These are phyloP conservation scores for Fusarium staphyleae DNA, from an alignment of 2,329 filamentous ascomycete genomes.

Conservation along the genomic window DNA sequence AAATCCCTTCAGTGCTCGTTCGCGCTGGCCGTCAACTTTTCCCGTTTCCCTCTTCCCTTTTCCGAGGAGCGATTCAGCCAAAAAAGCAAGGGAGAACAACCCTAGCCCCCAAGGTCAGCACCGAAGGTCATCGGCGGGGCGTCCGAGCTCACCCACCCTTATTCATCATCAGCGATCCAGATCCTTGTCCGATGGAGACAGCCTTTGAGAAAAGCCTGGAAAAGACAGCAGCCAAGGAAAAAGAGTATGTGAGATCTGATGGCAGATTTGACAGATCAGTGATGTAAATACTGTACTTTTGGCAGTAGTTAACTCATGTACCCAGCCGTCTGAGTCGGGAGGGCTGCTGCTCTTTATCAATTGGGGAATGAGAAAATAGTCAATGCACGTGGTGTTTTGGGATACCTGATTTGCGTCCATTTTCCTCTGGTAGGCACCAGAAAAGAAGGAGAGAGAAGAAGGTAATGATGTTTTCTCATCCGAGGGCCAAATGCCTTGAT, in stretches of 20 bases:
- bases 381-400: too few species aligned
- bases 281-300: too few species aligned
- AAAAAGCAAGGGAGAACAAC: slow-evolving; percentile 37
- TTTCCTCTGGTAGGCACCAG: neutral
- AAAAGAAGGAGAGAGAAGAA: slow-evolving; percentile 6
- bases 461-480: neutral
- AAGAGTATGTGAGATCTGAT: slow-evolving; percentile 35
- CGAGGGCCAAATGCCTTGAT: slow-evolving; percentile 1
- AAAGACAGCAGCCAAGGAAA: slow-evolving; percentile 16
- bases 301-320: neutral
- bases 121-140: slow-evolving; percentile 27
- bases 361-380: too few species aligned
- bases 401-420: too few species aligned
- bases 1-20: slow-evolving; percentile 7
- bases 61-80: slow-evolving; percentile 17
- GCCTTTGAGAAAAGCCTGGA: slow-evolving; percentile 16
- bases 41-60: too few species aligned
- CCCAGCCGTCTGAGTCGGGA: neutral
- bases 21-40: neutral
- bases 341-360: neutral
- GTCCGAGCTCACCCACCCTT: slow-evolving; percentile 18
- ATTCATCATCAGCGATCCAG: slow-evolving; percentile 5
- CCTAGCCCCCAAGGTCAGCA: slow-evolving; percentile 12
- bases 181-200: slow-evolving; percentile 16
- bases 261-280: slow-evolving; percentile 12